Conservation (phyloP, 2,329 filamentous ascomycete genomes). For the Colletotrichum brevisporum region DNA sequence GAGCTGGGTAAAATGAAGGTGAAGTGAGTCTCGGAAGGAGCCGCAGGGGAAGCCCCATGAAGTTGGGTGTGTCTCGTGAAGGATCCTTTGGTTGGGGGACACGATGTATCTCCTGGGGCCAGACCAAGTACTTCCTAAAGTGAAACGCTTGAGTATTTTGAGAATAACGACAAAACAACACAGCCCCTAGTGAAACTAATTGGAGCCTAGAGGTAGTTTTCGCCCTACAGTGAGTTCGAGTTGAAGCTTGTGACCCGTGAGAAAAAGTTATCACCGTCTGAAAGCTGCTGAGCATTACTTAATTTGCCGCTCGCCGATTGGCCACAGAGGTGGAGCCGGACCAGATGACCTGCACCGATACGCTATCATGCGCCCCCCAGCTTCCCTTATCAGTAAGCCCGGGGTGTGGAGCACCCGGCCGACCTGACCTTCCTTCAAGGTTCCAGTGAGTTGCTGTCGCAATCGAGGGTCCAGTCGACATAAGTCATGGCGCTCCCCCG, state of each 20-base stretch:
- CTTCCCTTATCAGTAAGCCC: slow-evolving; percentile 37
- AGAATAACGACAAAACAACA: not conserved
- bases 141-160: not conserved
- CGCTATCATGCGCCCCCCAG: slow-evolving; percentile 33
- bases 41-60: slow-evolving; percentile 36
- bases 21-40: slow-evolving; percentile 37
- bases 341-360: slow-evolving; percentile 12
- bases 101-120: not conserved
- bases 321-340: slow-evolving; percentile 16
- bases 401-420: slow-evolving; percentile 24
- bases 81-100: not conserved
- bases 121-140: not conserved
- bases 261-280: slow-evolving; percentile 35
- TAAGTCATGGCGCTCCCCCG: slow-evolving; percentile 38
- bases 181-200: not conserved
- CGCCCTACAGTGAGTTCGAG: slow-evolving; percentile 9
- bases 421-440: not conserved
- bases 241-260: slow-evolving; percentile 33
- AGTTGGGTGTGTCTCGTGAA: not conserved
- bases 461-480: slow-evolving; percentile 36
- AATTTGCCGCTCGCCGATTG: slow-evolving; percentile 35
- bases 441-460: slow-evolving; percentile 27
- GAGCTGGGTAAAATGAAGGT: slow-evolving; percentile 32
- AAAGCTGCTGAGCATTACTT: slow-evolving; percentile 40
- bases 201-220: not conserved